A percentile compares a stretch with the other conserved stretches of the same genome.
Evolutionary conservation across 2,329 filamentous ascomycete genomes (phyloP).

Genomic region (Alternaria arborescens): DNA sequence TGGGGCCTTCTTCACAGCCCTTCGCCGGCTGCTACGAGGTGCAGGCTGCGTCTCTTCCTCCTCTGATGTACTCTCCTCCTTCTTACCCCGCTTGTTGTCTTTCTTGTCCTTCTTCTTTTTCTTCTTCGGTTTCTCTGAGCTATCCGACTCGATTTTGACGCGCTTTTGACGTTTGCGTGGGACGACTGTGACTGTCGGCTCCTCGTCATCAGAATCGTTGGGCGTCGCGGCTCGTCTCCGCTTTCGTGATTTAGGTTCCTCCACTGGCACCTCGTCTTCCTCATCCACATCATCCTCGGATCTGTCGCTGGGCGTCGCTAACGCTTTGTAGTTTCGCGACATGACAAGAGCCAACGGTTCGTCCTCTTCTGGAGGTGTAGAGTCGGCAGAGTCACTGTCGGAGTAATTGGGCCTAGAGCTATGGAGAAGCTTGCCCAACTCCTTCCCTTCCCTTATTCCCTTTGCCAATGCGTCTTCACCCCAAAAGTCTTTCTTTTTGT

Average conservation of each 20-base stretch:
- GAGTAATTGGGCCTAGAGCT: constrained; percentile 36
- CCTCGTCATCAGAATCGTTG: constrained; percentile 12
- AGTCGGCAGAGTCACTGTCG: constrained; percentile 18
- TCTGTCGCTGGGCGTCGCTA: constrained; percentile 4
- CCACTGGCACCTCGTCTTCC: not conserved
- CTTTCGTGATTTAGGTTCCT: constrained; percentile 23
- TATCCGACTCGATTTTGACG: constrained; percentile 4
- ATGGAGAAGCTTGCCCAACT: constrained; percentile 34
- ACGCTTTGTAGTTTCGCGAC: constrained; percentile 27
- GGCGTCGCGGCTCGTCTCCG: constrained; percentile 20
- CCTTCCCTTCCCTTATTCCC: constrained; percentile 25
- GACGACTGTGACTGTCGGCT: constrained; percentile 23
- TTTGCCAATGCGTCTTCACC: constrained; percentile 36
- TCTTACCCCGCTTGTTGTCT: constrained; percentile 1
- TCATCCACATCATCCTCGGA: constrained; percentile 18
- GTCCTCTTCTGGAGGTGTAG: constrained; percentile 17
- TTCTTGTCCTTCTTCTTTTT: constrained; percentile 6
- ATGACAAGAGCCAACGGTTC: not conserved
- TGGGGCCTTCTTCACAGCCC: constrained; percentile 6
- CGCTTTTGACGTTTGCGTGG: constrained; percentile 22
- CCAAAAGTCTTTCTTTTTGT: constrained; percentile 23
- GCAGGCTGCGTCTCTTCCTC: constrained; percentile 3
- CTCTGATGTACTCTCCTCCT: constrained; percentile 3
- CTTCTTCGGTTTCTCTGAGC: constrained; percentile 7
- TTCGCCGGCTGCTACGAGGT: constrained; percentile 16